Evolutionary conservation across 108 stramenopile genomes (phyloP), one percentile per base, ranked within the genome.

Genomic region (Pseudonitzschia multiseries): DNA sequence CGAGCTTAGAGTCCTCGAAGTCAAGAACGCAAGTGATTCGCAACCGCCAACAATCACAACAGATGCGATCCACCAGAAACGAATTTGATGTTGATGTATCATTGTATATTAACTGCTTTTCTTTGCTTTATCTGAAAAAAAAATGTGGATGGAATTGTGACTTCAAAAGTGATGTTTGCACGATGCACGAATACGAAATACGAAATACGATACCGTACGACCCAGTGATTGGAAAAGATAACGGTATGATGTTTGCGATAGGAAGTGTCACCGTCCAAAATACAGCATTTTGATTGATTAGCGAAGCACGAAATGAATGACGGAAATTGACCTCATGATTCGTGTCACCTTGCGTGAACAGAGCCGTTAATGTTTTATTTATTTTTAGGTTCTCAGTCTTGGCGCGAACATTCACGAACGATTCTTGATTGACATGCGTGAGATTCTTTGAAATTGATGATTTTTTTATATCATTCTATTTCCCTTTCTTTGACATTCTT

Each of bases 1-100:
- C 46, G 46, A 10, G 46, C 46, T 48, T 10, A 48, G 46, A 48
- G 46, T 48, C 61, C 18, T 33, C 36, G 61, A 62, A 62, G 32
- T 62, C 61, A 33, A 62, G 15, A 62, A 14, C 27, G 32, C 33
- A 33, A 62, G 61, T 8, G 33, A 62, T 40, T 62, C 33, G 36
- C 32, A 62, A 62, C 32, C 61, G 8, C 36, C 61, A n/a, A 62
- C 14, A 40, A 42, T 62, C 2, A 62, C 15, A 62, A 62, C 4
- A 33, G n/a, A 40, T 9, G 31, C 12, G 61, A 33, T 62, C 61
- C 57, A 62, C 61, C 61, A 62, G 33, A 29, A 33, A n/a, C 32
- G 36, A 62, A 26, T 22, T 26, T 56, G 54, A 24, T 56, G 13
- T 26, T 56, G 54, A 22, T 56, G 9, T 21, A 26, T 22, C 54